Evolutionary conservation across 2,329 filamentous ascomycete genomes (phyloP).

Genomic region (Berkeleyomyces rouxiae): DNA sequence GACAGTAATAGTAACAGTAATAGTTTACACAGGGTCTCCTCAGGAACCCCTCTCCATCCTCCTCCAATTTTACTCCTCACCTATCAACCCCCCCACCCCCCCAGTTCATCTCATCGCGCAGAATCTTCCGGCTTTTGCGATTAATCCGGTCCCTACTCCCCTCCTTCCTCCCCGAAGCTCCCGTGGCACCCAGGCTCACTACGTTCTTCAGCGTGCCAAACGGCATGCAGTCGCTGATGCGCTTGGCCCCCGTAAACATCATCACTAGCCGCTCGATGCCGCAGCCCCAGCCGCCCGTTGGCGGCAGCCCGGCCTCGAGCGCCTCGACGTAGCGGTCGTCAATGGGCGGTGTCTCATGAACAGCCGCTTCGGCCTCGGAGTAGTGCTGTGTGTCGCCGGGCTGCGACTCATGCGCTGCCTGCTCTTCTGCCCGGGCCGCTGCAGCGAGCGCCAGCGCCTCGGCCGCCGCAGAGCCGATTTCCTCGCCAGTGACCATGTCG

Average conservation of each 20-base stretch:
- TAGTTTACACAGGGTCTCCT: not conserved
- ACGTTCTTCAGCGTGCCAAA: conserved; percentile 73
- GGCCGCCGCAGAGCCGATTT: conserved; percentile 10
- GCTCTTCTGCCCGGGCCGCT: too few relatives aligned
- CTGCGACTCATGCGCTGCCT: too few relatives aligned
- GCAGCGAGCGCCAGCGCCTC: conserved; percentile 15
- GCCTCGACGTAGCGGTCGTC: conserved; percentile 77
- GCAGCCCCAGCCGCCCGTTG: conserved; percentile 92
- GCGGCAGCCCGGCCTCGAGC: conserved; percentile 78
- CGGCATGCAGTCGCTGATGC: conserved; percentile 71
- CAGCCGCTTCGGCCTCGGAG: not conserved
- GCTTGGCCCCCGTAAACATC: conserved; percentile 62
- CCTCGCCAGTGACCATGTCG: conserved; percentile 24
- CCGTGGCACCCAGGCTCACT: conserved; percentile 26
- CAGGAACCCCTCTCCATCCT: not conserved
- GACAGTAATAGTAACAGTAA: not conserved
- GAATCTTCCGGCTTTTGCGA: conserved; percentile 7
- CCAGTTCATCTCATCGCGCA: not conserved
- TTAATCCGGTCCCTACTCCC: conserved; percentile 12
- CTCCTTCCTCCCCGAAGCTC: conserved; percentile 13
- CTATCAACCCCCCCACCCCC: too few relatives aligned
- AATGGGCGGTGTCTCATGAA: conserved; percentile 27
- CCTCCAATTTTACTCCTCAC: not conserved
- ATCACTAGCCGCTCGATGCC: conserved; percentile 84
- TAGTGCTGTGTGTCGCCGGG: not conserved